phyloP scores from a whole-genome alignment of 495 filamentous ascomycete species.

The Penicillium fimorum region DNA sequence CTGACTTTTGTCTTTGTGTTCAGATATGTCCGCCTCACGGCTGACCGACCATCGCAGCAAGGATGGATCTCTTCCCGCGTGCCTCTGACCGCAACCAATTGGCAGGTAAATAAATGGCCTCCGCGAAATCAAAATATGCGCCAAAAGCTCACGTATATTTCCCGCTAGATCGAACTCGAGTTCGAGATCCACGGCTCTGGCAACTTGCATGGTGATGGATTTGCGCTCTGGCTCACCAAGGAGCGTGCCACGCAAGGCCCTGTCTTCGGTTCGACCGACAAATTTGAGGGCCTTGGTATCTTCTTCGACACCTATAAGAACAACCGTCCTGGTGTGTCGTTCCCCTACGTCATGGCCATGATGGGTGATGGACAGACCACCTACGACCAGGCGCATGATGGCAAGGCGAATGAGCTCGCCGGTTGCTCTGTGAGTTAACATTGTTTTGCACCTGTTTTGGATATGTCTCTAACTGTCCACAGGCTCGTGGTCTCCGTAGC shows the following conservation, averaged over 20 bases:
- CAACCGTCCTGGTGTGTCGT: conserved; percentile 90
- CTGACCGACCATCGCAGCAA: conserved; percentile 82
- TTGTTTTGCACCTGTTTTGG: neutral
- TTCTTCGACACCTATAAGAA: conserved; percentile 99
- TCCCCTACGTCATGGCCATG: conserved; percentile 99
- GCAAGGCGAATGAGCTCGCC: conserved; percentile 87
- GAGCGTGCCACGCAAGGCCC: conserved; percentile 76
- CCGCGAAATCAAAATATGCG: neutral
- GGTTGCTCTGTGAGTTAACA: conserved; percentile 73
- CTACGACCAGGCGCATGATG: conserved; percentile 94
- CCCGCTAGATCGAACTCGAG: conserved; percentile 77
- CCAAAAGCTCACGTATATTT: conserved; percentile 8
- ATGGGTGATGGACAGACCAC: conserved; percentile 82
- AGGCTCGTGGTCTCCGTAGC: conserved; percentile 84
- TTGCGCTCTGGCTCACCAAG: conserved; percentile 98
- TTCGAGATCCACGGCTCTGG: conserved; percentile 84
- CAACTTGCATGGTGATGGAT: conserved; percentile 92
- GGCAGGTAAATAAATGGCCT: conserved; percentile 63
- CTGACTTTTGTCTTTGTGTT: conserved; percentile 7
- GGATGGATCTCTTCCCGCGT: conserved; percentile 94
- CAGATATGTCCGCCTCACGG: conserved; percentile 89
- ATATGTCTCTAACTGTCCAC: conserved; percentile 3
- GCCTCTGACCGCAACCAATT: conserved; percentile 96
- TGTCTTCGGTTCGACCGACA: conserved; percentile 86
- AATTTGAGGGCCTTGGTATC: conserved; percentile 91